Evolutionary conservation across 2,329 filamentous ascomycete species (phyloP), one percentile per base, ranked within the genome.

Genomic region (Colletotrichum sidae): DNA sequence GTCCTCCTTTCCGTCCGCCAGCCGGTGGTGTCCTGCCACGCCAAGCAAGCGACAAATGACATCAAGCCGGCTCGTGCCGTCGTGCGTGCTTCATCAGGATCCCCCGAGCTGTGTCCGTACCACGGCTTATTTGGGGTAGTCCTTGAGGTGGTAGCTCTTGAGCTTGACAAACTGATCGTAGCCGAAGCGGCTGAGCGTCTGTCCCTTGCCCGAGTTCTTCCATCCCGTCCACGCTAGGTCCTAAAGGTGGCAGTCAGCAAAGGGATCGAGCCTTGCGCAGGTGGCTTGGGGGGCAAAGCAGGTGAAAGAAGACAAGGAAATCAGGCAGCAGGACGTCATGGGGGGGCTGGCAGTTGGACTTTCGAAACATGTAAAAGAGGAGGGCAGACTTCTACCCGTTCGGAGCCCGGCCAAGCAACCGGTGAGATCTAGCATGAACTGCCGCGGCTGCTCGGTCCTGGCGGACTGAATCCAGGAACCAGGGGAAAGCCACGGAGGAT

Each of bases 111-210:
- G 25, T 17, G n/a, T 45, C 25, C 49, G 8, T 55, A 15, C 61
- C 46, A 57, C 37, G 49, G n/a, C 44, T 71, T 82, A 88, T 79
- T 89, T 89, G 49, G 88, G 87, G 73, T 90, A 89, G 69, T 96
- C 89, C 82, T 97, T 97, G 76, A 97, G 77, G 78, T 98, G 95
- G 78, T 91, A 96, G 83, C 92, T 97, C 89, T 97, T 97, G 73
- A 97, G 85, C 85, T 96, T 97, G 75, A 96, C 91, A 75, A 97
- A 98, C 76, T 97, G 93, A 72, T 97, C 95, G 75, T 96, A 98
- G 10, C 95, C 95, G 74, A 94, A 97, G 72, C 83, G 90, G 80
- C 93, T 96, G 72, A 98, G 81, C 9, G 94, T 97, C 71, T 94
- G 91, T 25, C 95, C 95, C 78, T 92, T 94, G 69, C 95, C 95